Percentiles rank a stretch among this genome's conserved stretches.
Conservation (phyloP, 805 yeast species). For the Yamadazyma ubonensis region DNA sequence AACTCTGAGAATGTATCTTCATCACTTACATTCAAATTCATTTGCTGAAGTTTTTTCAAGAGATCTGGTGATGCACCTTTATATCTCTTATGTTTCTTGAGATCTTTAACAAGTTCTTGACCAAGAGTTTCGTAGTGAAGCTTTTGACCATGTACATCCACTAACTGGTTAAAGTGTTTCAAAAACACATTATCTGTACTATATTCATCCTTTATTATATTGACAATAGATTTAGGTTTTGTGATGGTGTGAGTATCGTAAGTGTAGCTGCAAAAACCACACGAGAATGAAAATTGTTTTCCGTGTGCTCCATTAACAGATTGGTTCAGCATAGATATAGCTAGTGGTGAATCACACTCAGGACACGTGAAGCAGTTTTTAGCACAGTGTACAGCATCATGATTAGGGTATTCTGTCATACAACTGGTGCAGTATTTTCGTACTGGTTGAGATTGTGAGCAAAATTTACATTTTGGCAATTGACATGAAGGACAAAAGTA, state of each 20-base stretch:
- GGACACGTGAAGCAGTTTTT: slow-evolving; percentile 44
- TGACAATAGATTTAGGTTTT: slow-evolving; percentile 41
- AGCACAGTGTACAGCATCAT: slow-evolving; percentile 23
- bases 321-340: slow-evolving; percentile 20
- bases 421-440: slow-evolving; percentile 40
- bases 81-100: slow-evolving; percentile 10
- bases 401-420: slow-evolving; percentile 32
- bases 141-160: slow-evolving; percentile 5
- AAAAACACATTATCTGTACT: neutral
- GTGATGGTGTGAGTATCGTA: slow-evolving; percentile 36
- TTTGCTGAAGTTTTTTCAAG: slow-evolving; percentile 6
- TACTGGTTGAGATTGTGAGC: slow-evolving; percentile 25
- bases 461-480: slow-evolving; percentile 24
- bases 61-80: slow-evolving; percentile 9
- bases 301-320: slow-evolving; percentile 18
- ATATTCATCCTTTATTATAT: slow-evolving; percentile 19
- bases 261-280: slow-evolving; percentile 34
- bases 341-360: slow-evolving; percentile 26
- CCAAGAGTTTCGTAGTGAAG: slow-evolving; percentile 10
- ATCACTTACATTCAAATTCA: slow-evolving; percentile 6
- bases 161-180: neutral
- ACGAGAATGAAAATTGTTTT: slow-evolving; percentile 39
- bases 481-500: slow-evolving; percentile 41
- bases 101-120: slow-evolving; percentile 11
- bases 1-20: neutral